Base-by-base conservation (phyloP, 23 red algal species). In the Gracilaria caudata region DNA sequence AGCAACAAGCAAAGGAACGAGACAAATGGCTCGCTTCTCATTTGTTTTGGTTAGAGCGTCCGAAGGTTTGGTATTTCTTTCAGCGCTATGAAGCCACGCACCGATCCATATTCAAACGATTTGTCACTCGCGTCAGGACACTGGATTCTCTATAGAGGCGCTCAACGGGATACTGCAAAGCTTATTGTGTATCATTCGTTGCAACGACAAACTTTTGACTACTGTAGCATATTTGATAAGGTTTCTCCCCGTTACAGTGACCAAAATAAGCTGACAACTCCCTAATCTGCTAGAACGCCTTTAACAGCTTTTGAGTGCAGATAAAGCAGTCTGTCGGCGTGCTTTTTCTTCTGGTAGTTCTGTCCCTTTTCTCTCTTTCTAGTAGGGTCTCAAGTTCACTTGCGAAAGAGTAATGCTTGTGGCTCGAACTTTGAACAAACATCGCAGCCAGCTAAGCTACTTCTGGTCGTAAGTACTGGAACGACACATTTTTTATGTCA, bases 11-110 rank as follows among this genome's bases (percentile, higher is more conserved):
- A 38, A 73, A 49, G 19, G 65, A 51, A 6, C 61, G 82, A 26
- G 82, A 86, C 2, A 73, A 51, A 55, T 86, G 82, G 82, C 63
- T 86, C 11, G 65, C 30, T 0, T 36, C 60, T 47, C 82, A 86
- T 19, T 7, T 86, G 65, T 86, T 86, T 37, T 86, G 82, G 82
- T 29, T 86, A 21, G 82, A 86, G 21, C 82, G 82, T 14, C 82
- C 49, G 10, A 72, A 68, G 39, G 41, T 86, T 17, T 68, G 49
- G 49, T 45, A 72, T 23, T 86, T 86, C 24, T 68, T 54, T 0
- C 61, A 57, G 4, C 63, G 65, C 19, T 86, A 86, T 32, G 82
- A 86, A 12, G 64, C 43, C 11, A 70, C 82, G 14, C 82, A 86
- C 28, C 60, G 82, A 21, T 51, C 58, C 49, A 51, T 86, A 21